Evolutionary conservation across 2,329 filamentous ascomycete genomes (phyloP), one percentile per base, ranked within the genome.

Genomic region (Colletotrichum godetiae): DNA sequence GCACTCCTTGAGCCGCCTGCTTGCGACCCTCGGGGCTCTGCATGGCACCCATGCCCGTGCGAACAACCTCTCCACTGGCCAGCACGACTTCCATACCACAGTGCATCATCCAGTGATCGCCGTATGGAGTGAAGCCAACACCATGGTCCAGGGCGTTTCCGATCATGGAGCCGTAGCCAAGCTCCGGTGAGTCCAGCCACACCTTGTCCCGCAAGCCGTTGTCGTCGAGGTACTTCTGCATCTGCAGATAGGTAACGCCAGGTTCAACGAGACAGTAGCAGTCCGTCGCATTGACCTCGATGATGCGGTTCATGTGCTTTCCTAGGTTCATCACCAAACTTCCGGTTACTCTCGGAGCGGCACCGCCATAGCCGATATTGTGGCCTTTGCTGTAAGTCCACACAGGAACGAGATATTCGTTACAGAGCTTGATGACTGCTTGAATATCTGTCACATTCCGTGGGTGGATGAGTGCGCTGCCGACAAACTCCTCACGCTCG

Each of bases 301-400:
- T 76, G 10, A 91, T 83, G 75, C 82, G 84, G 76, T 87, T 86
- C 88, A 91, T 88, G 53, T 86, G 82, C 52, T 79, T 84, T 4
- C 88, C 88, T n/a, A 90, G 81, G 73, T 89, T 86, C 24, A 90
- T 67, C 3, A 85, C 84, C 0, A 89, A 80, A n/a, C 83, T 84
- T 5, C 88, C 88, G 0, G 84, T 84, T 0, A 90, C 85, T 42
- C 88, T 80, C 0, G 88, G 88, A 0, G 87, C 88, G 15, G 86
- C 86, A n/a, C 88, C 88, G 31, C 88, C 88, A 69, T 89, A 89
- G 19, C 88, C 89, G 2, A 88, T 80, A 68, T 88, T 88, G 49
- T 86, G 79, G 0, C 87, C 86, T 74, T 87, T 84, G 2, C 84
- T 86, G 73, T 87, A 85, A 11, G 86, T 86, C 77, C 85, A 88